These are phyloP conservation scores for Penicillium sp. DNA, from an alignment of 2,329 filamentous ascomycete species.

Conservation along the genomic window DNA sequence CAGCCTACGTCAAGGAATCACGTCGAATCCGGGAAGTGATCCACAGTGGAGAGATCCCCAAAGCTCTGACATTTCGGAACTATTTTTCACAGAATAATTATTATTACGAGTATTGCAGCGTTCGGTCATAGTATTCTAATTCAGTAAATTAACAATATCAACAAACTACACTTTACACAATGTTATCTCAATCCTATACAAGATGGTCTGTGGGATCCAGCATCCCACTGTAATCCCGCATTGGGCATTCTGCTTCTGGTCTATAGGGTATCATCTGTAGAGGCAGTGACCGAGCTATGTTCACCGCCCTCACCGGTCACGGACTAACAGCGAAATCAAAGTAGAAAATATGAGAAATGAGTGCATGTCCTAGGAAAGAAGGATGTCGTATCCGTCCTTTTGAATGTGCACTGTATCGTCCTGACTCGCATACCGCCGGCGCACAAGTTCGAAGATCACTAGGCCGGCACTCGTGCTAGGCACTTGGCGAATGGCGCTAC, in stretches of 20 bases:
- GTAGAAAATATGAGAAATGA: background rate
- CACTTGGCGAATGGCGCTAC: slow-evolving; percentile 57
- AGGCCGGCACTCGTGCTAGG: slow-evolving; percentile 64
- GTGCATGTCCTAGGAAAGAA: slow-evolving; percentile 44
- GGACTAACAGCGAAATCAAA: background rate
- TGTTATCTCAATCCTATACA: background rate
- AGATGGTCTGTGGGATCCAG: background rate
- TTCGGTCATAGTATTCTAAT: no score
- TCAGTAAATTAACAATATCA: no score
- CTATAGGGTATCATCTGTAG: slow-evolving; percentile 1
- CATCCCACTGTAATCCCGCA: background rate
- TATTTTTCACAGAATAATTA: background rate
- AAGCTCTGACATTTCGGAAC: background rate
- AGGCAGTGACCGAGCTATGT: background rate
- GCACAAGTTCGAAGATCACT: slow-evolving; percentile 63
- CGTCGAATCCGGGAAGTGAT: background rate
- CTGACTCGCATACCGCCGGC: slow-evolving; percentile 57
- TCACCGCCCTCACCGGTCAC: background rate
- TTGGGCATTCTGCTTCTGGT: background rate
- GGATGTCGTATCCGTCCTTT: slow-evolving; percentile 61
- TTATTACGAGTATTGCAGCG: no score
- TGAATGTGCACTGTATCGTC: slow-evolving; percentile 55
- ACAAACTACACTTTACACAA: no score
- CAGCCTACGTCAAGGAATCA: background rate
- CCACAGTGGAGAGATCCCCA: slow-evolving; percentile 2